Percentiles rank a stretch among this genome's conserved stretches.
These are phyloP conservation scores for Uronychia setigera DNA, from an alignment of 73 alveolate genomes.

Conservation along the genomic window DNA sequence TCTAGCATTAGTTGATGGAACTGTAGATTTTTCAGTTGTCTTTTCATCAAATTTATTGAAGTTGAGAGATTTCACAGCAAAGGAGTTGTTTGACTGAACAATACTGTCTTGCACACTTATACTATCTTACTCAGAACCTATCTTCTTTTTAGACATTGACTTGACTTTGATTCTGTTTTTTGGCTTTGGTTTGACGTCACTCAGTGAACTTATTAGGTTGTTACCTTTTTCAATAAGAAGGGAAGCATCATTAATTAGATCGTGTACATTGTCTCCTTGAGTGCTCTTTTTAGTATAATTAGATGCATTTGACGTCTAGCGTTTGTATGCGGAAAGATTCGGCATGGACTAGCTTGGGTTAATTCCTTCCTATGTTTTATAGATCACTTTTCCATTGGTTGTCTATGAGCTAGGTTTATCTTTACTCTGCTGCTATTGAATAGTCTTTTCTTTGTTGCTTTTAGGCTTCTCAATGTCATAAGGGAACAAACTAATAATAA, in stretches of 20 bases:
- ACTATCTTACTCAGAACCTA: background rate
- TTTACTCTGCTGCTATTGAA: too few relatives aligned
- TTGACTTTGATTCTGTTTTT: background rate
- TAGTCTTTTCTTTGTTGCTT: too few relatives aligned
- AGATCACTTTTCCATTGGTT: too few relatives aligned
- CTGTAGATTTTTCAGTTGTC: too few relatives aligned
- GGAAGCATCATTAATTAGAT: background rate
- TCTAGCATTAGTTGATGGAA: too few relatives aligned
- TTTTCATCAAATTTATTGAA: background rate
- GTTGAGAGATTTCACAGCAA: background rate
- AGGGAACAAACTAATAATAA: too few relatives aligned
- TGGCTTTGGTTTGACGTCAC: background rate
- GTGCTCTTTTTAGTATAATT: background rate
- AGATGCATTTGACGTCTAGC: too few relatives aligned
- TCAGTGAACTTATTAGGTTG: background rate
- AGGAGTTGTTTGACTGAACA: background rate
- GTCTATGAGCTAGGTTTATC: too few relatives aligned
- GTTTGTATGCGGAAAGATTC: too few relatives aligned
- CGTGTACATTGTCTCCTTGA: background rate
- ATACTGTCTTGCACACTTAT: background rate
- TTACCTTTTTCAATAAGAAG: background rate
- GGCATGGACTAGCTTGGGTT: too few relatives aligned
- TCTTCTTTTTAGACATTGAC: background rate
- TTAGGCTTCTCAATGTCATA: too few relatives aligned
- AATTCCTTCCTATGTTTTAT: too few relatives aligned